Evolutionary conservation across 768 basidiomycete genomes (phyloP).

Genomic region (Lactifluus pinguis): DNA sequence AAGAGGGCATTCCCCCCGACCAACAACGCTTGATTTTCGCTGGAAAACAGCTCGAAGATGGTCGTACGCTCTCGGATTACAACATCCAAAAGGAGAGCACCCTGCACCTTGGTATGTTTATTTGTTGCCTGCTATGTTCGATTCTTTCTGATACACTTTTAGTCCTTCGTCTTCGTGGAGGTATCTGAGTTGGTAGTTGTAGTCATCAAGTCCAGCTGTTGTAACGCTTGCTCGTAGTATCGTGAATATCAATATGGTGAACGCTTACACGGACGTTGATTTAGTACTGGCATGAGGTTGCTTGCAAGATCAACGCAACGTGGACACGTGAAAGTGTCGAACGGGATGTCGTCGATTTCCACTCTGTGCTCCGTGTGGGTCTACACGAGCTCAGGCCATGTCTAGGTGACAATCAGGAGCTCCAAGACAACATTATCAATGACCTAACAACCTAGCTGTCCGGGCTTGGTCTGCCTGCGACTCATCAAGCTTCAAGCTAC

Average conservation of each 20-base stretch:
- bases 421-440: too few species aligned
- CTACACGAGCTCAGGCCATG: too few species aligned
- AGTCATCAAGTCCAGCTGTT: not conserved
- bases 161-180: slow-evolving; percentile 44
- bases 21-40: slow-evolving; percentile 19
- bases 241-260: not conserved
- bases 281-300: not conserved
- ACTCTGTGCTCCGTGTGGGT: too few species aligned
- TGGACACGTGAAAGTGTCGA: too few species aligned
- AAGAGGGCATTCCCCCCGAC: slow-evolving; percentile 18
- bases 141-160: not conserved
- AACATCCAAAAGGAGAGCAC: slow-evolving; percentile 20
- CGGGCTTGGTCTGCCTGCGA: too few species aligned
- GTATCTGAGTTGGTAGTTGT: slow-evolving; percentile 20
- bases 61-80: slow-evolving; percentile 18
- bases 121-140: not conserved
- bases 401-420: too few species aligned
- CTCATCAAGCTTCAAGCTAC: too few species aligned
- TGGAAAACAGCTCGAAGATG: slow-evolving; percentile 18
- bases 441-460: too few species aligned
- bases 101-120: slow-evolving; percentile 13
- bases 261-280: not conserved
- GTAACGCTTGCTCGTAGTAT: not conserved
- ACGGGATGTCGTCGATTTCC: too few species aligned
- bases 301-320: too few species aligned